Conservation (phyloP, 345 rosid genomes). For the Murraya paniculata region DNA sequence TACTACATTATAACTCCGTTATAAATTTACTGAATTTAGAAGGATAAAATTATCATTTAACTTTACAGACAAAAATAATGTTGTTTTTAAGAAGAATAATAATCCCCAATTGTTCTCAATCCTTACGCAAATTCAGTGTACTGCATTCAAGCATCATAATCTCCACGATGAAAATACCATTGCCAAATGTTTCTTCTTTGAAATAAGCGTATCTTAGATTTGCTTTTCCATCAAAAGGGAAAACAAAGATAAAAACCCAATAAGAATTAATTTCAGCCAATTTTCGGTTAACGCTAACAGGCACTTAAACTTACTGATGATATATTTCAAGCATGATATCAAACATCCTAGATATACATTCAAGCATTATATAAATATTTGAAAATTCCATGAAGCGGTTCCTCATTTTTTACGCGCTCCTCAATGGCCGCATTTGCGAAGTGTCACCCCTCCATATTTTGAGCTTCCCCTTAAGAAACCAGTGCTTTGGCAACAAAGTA, state of each 20-base stretch:
- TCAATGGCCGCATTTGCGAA: slow-evolving; percentile 94
- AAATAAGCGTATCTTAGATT: slow-evolving; percentile 27
- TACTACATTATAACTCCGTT: accelerated
- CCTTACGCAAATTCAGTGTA: too few species aligned
- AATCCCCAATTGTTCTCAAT: too few species aligned
- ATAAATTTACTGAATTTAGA: too few species aligned
- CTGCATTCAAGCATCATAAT: too few species aligned
- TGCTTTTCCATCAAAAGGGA: slow-evolving; percentile 26
- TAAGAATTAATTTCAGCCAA: slow-evolving; percentile 22
- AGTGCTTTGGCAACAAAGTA: too few species aligned
- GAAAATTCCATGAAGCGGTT: slow-evolving; percentile 18
- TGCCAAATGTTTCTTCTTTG: slow-evolving; percentile 42
- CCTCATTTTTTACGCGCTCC: slow-evolving; percentile 95
- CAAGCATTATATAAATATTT: not conserved
- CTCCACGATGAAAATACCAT: slow-evolving; percentile 15
- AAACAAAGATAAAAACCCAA: slow-evolving; percentile 17
- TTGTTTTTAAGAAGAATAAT: too few species aligned
- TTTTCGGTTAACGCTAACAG: slow-evolving; percentile 23
- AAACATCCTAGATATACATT: slow-evolving; percentile 13
- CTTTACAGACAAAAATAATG: too few species aligned
- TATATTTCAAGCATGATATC: not conserved
- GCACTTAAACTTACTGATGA: slow-evolving; percentile 14
- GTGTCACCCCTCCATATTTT: slow-evolving; percentile 80
- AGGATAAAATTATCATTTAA: too few species aligned
- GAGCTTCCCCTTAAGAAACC: slow-evolving; percentile 80